phyloP scores from a whole-genome alignment of 345 rosid genomes.

The Corchorus olitorius region DNA sequence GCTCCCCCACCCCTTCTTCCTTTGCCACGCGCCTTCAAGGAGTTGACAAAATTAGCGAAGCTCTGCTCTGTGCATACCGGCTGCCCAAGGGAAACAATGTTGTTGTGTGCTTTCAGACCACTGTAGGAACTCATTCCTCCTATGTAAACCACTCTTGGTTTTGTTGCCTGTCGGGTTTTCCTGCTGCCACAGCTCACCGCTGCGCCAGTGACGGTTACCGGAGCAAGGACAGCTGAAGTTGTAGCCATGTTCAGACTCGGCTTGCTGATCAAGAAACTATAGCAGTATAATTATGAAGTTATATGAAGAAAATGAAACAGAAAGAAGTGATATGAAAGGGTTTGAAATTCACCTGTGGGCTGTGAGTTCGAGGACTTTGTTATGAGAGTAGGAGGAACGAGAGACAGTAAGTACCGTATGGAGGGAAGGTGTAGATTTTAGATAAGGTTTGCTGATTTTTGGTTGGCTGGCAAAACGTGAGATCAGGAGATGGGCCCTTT shows the following conservation, averaged over 20 bases:
- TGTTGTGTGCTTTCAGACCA: conserved; percentile 54
- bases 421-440: neutral
- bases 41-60: conserved; percentile 39
- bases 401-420: neutral
- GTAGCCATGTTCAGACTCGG: conserved; percentile 33
- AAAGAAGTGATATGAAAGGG: neutral
- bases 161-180: conserved; percentile 24
- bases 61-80: conserved; percentile 40
- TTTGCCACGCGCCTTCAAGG: conserved; percentile 31
- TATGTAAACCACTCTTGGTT: conserved; percentile 35
- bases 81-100: conserved; percentile 38
- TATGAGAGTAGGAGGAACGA: neutral
- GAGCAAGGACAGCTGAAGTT: conserved; percentile 30
- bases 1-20: conserved; percentile 40
- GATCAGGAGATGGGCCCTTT: conserved; percentile 3
- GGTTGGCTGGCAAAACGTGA: conserved; percentile 11
- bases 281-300: neutral
- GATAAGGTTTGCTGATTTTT: conserved; percentile 5
- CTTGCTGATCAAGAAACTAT: neutral
- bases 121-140: conserved; percentile 39
- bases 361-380: neutral
- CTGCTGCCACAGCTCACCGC: conserved; percentile 12
- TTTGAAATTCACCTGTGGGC: neutral
- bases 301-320: neutral
- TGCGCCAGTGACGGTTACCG: conserved; percentile 30